Percentiles rank a stretch among this genome's conserved stretches.
Conservation (phyloP, 768 basidiomycete genomes). For the Sutorius australiensis region DNA sequence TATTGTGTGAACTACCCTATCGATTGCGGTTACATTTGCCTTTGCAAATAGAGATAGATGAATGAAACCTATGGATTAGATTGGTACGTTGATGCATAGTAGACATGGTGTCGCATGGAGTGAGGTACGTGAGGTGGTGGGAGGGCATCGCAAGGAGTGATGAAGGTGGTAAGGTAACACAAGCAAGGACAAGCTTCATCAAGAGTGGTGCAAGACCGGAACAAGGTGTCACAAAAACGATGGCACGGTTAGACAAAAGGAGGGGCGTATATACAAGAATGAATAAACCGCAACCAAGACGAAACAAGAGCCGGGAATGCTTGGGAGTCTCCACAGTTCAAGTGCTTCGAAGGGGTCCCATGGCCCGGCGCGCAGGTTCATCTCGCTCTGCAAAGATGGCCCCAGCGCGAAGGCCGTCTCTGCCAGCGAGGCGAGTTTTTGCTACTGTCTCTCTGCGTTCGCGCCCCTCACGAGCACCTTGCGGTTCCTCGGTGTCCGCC, state of each 20-base stretch:
- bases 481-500: constrained; percentile 4
- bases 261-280: constrained; percentile 7
- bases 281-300: not conserved
- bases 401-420: constrained; percentile 30
- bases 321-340: not conserved
- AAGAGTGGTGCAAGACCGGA: constrained; percentile 5
- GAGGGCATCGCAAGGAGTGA: constrained; percentile 5
- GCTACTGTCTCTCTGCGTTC: constrained; percentile 22
- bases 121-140: not conserved
- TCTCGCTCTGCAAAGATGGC: constrained; percentile 28
- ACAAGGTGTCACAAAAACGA: constrained; percentile 13
- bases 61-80: constrained; percentile 5
- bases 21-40: constrained; percentile 3
- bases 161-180: not conserved
- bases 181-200: constrained; percentile 7
- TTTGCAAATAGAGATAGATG: not conserved
- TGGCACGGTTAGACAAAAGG: not conserved
- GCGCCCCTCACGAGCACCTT: constrained; percentile 23
- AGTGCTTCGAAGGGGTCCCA: constrained; percentile 26
- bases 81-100: not conserved
- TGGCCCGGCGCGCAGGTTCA: constrained; percentile 28
- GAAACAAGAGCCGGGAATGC: too few species aligned
- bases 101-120: constrained; percentile 10
- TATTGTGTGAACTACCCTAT: constrained; percentile 8
- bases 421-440: constrained; percentile 22